phyloP scores from a whole-genome alignment of 192 early-diverging fungal genomes.

The Mortierella hygrophila region DNA sequence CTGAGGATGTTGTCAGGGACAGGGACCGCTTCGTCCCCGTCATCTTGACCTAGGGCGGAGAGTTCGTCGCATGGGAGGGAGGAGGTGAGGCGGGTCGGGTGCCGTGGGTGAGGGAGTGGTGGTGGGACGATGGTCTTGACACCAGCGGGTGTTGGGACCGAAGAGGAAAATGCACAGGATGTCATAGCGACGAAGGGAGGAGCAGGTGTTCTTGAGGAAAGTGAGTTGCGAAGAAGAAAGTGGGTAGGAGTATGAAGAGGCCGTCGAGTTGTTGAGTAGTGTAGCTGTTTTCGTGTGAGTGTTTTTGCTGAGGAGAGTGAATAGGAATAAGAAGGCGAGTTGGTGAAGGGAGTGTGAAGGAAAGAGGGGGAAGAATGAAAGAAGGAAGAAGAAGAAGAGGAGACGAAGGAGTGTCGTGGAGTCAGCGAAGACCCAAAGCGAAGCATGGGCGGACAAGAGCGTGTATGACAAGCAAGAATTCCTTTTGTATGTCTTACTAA shows the following conservation, averaged over 20 bases:
- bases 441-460: neutral
- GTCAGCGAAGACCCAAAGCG: neutral
- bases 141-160: neutral
- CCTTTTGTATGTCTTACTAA: neutral
- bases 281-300: neutral
- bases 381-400: slow-evolving; percentile 4
- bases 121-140: slow-evolving; percentile 20
- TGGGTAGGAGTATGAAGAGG: neutral
- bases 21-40: slow-evolving; percentile 20
- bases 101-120: slow-evolving; percentile 30
- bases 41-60: slow-evolving; percentile 28
- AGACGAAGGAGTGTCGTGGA: neutral
- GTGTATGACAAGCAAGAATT: neutral
- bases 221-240: neutral
- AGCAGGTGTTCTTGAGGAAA: neutral
- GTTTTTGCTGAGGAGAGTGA: neutral
- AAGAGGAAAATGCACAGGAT: slow-evolving; percentile 13
- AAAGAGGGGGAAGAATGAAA: slow-evolving; percentile 9
- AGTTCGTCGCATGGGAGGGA: slow-evolving; percentile 53
- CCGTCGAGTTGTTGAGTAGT: neutral
- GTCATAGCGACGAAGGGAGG: slow-evolving; percentile 6
- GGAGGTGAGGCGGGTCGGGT: slow-evolving; percentile 50
- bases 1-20: slow-evolving; percentile 43
- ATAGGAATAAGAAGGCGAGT: neutral
- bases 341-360: neutral